phyloP scores from a whole-genome alignment of 768 basidiomycete species.

The Clitopilus passeckerianus region DNA sequence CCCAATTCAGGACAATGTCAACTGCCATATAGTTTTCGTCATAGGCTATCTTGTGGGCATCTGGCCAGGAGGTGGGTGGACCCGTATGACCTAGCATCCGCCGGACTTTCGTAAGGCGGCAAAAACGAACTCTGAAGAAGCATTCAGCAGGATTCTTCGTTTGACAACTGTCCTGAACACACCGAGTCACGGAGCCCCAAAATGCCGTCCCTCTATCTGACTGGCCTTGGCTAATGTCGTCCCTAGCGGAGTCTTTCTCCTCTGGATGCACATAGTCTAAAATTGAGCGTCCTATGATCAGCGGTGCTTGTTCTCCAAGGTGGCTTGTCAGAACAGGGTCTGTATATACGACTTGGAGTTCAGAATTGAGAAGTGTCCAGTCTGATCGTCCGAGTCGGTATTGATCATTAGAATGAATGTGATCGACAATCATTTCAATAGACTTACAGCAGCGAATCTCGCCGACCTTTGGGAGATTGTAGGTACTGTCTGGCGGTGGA shows the following conservation, averaged over 20 bases:
- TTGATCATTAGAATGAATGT: slow-evolving; percentile 16
- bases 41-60: slow-evolving; percentile 62
- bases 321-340: slow-evolving; percentile 76
- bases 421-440: slow-evolving; percentile 34
- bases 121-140: slow-evolving; percentile 66
- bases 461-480: slow-evolving; percentile 50
- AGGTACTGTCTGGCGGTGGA: slow-evolving; percentile 7
- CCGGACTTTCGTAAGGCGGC: slow-evolving; percentile 69
- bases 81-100: slow-evolving; percentile 66
- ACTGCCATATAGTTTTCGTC: slow-evolving; percentile 81
- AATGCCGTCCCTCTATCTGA: slow-evolving; percentile 67
- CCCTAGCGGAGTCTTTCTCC: slow-evolving; percentile 68
- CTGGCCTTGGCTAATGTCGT: slow-evolving; percentile 54
- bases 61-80: slow-evolving; percentile 47
- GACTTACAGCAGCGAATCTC: slow-evolving; percentile 76
- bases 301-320: slow-evolving; percentile 65
- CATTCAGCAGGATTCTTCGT: background rate
- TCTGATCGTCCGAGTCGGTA: slow-evolving; percentile 35
- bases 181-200: slow-evolving; percentile 83
- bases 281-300: slow-evolving; percentile 65
- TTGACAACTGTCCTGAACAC: background rate
- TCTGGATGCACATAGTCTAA: slow-evolving; percentile 82
- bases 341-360: slow-evolving; percentile 76
- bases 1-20: slow-evolving; percentile 88
- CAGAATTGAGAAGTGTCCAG: slow-evolving; percentile 76